Percentiles rank a stretch among this genome's conserved stretches.
Conservation (phyloP, 2,329 filamentous ascomycete species). For the Neopestalotiopsis sp. region DNA sequence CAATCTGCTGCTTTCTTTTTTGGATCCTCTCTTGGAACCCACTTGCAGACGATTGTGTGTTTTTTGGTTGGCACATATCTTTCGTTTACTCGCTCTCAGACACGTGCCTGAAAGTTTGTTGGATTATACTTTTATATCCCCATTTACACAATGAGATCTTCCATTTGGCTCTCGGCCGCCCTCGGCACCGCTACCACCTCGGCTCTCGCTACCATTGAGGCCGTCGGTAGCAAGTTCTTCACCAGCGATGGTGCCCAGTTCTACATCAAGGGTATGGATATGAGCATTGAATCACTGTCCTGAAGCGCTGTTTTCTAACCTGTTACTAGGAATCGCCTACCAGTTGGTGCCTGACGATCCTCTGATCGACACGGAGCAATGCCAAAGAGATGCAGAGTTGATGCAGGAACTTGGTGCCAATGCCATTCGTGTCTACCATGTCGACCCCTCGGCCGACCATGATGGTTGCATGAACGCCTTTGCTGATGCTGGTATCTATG, state of each 20-base stretch:
- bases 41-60: neutral
- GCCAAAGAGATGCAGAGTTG: slow-evolving; percentile 73
- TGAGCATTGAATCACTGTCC: neutral
- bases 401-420: slow-evolving; percentile 86
- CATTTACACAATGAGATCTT: slow-evolving; percentile 44
- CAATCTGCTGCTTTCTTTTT: neutral
- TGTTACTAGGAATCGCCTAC: slow-evolving; percentile 63
- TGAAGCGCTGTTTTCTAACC: neutral
- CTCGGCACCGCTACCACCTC: slow-evolving; percentile 41
- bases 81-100: neutral
- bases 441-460: slow-evolving; percentile 75
- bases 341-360: slow-evolving; percentile 71
- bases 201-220: slow-evolving; percentile 55
- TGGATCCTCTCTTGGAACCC: neutral
- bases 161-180: slow-evolving; percentile 37
- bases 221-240: slow-evolving; percentile 85
- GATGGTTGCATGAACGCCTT: slow-evolving; percentile 82
- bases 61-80: neutral
- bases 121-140: neutral
- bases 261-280: slow-evolving; percentile 74
- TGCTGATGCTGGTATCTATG: slow-evolving; percentile 80
- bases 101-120: neutral
- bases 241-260: slow-evolving; percentile 80
- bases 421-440: slow-evolving; percentile 87
- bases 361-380: slow-evolving; percentile 77